Evolutionary conservation across 768 basidiomycete genomes (phyloP).

Genomic region (Sistotremastrum suecicum): DNA sequence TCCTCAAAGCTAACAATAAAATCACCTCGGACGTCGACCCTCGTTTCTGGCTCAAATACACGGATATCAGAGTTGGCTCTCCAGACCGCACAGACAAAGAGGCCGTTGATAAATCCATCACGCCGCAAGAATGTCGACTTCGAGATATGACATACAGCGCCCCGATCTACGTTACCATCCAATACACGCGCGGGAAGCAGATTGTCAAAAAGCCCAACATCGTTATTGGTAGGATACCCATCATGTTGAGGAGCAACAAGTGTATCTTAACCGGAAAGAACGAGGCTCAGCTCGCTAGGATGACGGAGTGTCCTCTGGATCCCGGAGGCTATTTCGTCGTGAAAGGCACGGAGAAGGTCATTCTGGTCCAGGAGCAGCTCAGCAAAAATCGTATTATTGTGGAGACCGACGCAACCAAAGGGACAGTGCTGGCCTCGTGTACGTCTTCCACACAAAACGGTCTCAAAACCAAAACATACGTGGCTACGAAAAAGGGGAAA

Average conservation of each 20-base stretch:
- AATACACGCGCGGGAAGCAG: conserved; percentile 85
- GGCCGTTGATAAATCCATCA: conserved; percentile 67
- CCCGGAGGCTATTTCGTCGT: conserved; percentile 99
- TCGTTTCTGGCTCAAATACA: conserved; percentile 92
- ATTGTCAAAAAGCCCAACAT: conserved; percentile 75
- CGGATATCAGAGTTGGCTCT: conserved; percentile 84
- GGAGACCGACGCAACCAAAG: conserved; percentile 83
- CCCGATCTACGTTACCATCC: conserved; percentile 84
- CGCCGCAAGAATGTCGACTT: conserved; percentile 93
- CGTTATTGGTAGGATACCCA: conserved; percentile 81
- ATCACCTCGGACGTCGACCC: conserved; percentile 96
- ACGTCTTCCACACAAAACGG: conserved; percentile 87
- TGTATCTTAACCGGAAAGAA: conserved; percentile 73
- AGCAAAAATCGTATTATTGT: conserved; percentile 99
- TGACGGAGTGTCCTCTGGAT: conserved; percentile 95
- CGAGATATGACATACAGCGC: conserved; percentile 93
- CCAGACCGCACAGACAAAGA: conserved; percentile 81
- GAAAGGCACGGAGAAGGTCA: conserved; percentile 98
- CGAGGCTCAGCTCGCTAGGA: conserved; percentile 75
- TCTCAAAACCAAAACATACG: conserved; percentile 94
- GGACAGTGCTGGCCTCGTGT: conserved; percentile 85
- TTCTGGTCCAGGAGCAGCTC: conserved; percentile 95
- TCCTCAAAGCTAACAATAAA: conserved; percentile 85
- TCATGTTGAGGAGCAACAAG: conserved; percentile 94
- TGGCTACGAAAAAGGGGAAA: conserved; percentile 85